Percentiles rank a stretch among this genome's conserved stretches.
These are phyloP conservation scores for Aureobasidium namibiae DNA, from an alignment of 2,329 filamentous ascomycete genomes.

Conservation along the genomic window DNA sequence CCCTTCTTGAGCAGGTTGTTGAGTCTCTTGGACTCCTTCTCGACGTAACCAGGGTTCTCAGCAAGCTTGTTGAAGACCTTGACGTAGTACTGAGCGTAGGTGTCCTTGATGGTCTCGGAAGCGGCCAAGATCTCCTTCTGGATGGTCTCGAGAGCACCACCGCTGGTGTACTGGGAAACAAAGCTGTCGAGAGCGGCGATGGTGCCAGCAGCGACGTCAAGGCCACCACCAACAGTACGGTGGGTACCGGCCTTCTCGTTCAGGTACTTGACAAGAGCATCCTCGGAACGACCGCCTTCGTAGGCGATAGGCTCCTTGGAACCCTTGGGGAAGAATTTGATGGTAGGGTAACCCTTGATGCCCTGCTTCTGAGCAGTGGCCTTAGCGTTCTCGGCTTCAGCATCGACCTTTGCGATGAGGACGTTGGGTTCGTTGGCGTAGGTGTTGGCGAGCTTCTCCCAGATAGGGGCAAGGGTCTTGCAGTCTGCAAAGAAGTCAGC, in stretches of 20 bases:
- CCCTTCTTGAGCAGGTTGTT: slow-evolving; percentile 78
- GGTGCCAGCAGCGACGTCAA: slow-evolving; percentile 72
- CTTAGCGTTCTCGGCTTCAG: slow-evolving; percentile 80
- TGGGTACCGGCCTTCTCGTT: slow-evolving; percentile 86
- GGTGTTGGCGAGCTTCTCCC: slow-evolving; percentile 78
- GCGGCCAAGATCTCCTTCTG: slow-evolving; percentile 64
- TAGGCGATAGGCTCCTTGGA: slow-evolving; percentile 65
- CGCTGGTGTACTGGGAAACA: slow-evolving; percentile 61
- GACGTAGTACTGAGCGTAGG: slow-evolving; percentile 90
- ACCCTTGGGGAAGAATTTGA: slow-evolving; percentile 93
- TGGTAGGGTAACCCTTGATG: slow-evolving; percentile 84
- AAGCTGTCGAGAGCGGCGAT: slow-evolving; percentile 70
- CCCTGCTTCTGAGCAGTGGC: slow-evolving; percentile 65
- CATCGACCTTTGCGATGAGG: slow-evolving; percentile 89
- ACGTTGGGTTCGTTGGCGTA: slow-evolving; percentile 72
- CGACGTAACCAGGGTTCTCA: slow-evolving; percentile 67
- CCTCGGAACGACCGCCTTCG: slow-evolving; percentile 66
- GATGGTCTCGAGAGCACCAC: slow-evolving; percentile 56
- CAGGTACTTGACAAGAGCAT: slow-evolving; percentile 68
- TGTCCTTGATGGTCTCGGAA: slow-evolving; percentile 59
- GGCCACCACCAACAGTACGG: slow-evolving; percentile 70
- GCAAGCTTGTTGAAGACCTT: slow-evolving; percentile 80
- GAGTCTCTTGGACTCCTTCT: slow-evolving; percentile 78
- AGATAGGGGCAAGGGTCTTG: slow-evolving; percentile 84
- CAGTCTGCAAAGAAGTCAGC: slow-evolving; percentile 58